Conservation (phyloP, 2,329 filamentous ascomycete species). For the Stagonosporopsis vannaccii region DNA sequence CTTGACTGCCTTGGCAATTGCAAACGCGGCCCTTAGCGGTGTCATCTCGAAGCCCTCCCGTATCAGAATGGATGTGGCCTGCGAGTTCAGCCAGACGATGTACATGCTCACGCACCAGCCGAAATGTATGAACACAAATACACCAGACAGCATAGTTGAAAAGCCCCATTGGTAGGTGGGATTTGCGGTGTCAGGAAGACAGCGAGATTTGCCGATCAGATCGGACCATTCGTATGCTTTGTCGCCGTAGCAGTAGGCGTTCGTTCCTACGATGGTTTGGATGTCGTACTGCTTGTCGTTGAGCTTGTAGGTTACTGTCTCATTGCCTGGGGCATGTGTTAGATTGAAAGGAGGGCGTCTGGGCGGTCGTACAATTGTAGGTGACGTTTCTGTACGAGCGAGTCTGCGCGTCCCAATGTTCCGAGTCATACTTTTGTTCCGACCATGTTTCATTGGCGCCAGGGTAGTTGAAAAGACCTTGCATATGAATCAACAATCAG, state of each 20-base stretch:
- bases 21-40: slow-evolving; percentile 42
- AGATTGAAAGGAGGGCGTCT: neutral
- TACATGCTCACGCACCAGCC: slow-evolving; percentile 46
- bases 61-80: slow-evolving; percentile 34
- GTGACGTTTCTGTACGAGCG: neutral
- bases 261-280: slow-evolving; percentile 14
- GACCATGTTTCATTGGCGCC: slow-evolving; percentile 10
- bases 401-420: neutral
- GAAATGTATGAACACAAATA: slow-evolving; percentile 42
- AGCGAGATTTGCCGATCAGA: slow-evolving; percentile 26
- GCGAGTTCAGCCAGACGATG: slow-evolving; percentile 45
- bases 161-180: slow-evolving; percentile 49
- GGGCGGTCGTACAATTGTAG: neutral
- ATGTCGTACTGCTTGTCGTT: slow-evolving; percentile 24
- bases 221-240: slow-evolving; percentile 20
- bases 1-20: slow-evolving; percentile 33
- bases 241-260: slow-evolving; percentile 23
- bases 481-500: neutral
- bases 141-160: slow-evolving; percentile 42
- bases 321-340: slow-evolving; percentile 23
- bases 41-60: slow-evolving; percentile 40
- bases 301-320: slow-evolving; percentile 19
- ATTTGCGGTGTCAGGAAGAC: slow-evolving; percentile 38
- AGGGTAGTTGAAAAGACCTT: slow-evolving; percentile 16
- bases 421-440: neutral